Evolutionary conservation across 768 basidiomycete species (phyloP).

Genomic region (Termitomyces heimii): DNA sequence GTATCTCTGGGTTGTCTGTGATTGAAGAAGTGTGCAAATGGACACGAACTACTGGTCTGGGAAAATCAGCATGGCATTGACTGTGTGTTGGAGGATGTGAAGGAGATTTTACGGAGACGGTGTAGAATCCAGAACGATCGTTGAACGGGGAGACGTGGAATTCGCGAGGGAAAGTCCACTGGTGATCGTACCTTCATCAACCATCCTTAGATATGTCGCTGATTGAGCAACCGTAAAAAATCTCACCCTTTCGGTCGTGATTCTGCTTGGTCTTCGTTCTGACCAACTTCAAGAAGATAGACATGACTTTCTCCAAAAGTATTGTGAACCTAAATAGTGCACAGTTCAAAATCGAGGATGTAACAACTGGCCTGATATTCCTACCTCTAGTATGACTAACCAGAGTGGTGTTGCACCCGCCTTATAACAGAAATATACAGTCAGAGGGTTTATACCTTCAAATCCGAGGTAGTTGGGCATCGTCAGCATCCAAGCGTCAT

Average conservation of each 20-base stretch:
- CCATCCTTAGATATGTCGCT: neutral
- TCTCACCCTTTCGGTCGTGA: conserved; percentile 9
- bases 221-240: neutral
- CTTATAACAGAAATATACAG: conserved; percentile 61
- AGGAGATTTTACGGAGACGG: conserved; percentile 46
- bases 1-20: neutral
- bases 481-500: conserved; percentile 66
- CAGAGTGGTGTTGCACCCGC: conserved; percentile 4
- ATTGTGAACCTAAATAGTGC: conserved; percentile 51
- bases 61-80: neutral
- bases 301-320: conserved; percentile 69
- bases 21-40: neutral
- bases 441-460: conserved; percentile 68
- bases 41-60: neutral
- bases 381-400: neutral
- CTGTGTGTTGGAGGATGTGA: conserved; percentile 25
- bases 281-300: conserved; percentile 43
- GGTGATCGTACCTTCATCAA: conserved; percentile 43
- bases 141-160: conserved; percentile 81
- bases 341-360: neutral
- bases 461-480: conserved; percentile 65
- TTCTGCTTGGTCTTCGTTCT: conserved; percentile 32
- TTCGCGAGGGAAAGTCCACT: conserved; percentile 61
- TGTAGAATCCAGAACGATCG: conserved; percentile 62
- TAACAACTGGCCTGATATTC: too few species aligned